Conservation (phyloP, 2,329 filamentous ascomycete species). For the Monilinia vaccinii-corymbosi region DNA sequence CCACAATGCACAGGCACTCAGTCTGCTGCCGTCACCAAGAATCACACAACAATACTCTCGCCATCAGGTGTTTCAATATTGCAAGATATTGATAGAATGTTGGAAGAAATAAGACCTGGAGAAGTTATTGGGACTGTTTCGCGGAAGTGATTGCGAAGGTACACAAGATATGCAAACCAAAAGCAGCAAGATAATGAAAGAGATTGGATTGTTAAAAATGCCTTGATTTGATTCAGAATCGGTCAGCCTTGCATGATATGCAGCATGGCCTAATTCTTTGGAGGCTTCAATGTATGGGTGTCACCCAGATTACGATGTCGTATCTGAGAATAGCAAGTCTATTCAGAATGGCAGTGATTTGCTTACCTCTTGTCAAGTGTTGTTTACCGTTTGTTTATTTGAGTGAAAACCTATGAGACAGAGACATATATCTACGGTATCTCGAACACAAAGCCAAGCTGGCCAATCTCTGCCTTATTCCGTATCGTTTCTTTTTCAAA, state of each 20-base stretch:
- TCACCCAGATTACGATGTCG: background rate
- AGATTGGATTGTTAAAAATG: background rate
- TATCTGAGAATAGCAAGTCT: background rate
- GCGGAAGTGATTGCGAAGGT: background rate
- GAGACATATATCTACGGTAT: background rate
- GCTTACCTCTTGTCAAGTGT: background rate
- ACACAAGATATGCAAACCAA: background rate
- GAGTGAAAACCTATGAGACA: background rate
- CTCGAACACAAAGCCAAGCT: background rate
- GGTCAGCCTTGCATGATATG: slow-evolving; percentile 2
- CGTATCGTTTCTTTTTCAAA: background rate
- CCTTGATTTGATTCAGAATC: background rate
- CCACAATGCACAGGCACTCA: background rate
- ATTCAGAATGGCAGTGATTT: background rate
- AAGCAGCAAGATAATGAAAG: background rate
- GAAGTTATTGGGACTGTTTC: slow-evolving; percentile 1
- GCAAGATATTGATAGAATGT: background rate
- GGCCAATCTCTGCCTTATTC: background rate
- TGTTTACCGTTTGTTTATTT: background rate
- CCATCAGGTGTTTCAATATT: background rate
- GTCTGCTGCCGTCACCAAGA: background rate
- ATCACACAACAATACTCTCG: background rate
- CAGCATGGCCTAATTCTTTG: background rate
- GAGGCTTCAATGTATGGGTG: background rate
- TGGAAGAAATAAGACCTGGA: background rate